phyloP scores from a whole-genome alignment of 1,284 basidiomycete species.

The Malassezia cuniculi region DNA sequence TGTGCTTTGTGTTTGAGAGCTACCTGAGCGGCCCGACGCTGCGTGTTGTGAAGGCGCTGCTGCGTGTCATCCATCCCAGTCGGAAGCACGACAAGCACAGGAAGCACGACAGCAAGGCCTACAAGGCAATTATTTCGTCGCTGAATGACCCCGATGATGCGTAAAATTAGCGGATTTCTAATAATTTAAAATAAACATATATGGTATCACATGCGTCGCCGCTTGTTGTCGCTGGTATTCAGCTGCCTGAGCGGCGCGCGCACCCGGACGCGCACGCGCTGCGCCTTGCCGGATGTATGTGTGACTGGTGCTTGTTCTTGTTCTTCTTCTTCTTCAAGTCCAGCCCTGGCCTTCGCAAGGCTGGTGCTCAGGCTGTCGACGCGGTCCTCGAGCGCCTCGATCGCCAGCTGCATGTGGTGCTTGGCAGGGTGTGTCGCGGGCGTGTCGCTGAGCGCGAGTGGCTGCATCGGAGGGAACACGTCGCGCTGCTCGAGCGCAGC shows the following conservation, averaged over 20 bases:
- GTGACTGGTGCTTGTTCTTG: no score
- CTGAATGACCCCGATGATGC: conserved; percentile 13
- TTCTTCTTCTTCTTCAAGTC: no score
- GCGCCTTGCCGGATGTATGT: no score
- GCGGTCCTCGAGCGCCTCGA: conserved; percentile 6
- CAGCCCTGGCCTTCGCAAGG: no score
- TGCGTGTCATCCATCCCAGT: conserved; percentile 3
- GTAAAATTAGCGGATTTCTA: neutral
- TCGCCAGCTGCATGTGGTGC: neutral
- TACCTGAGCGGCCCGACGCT: conserved; percentile 11
- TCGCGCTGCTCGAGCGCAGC: neutral
- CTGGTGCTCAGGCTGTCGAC: no score
- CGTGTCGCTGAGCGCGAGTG: conserved; percentile 10
- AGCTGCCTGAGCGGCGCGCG: neutral
- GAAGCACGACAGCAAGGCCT: conserved; percentile 9
- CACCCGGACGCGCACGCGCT: no score
- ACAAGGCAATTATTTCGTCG: conserved; percentile 13
- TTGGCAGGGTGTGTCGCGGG: conserved; percentile 13
- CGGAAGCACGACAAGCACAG: conserved; percentile 6
- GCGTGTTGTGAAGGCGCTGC: conserved; percentile 5
- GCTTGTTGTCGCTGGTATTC: neutral
- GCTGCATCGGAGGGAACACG: conserved; percentile 12
- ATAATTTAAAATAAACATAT: no score
- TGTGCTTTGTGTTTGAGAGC: conserved; percentile 66
- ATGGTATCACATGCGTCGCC: neutral